These are phyloP conservation scores for Lactuca sativa DNA, from an alignment of 129 eudicot species.

Conservation along the genomic window DNA sequence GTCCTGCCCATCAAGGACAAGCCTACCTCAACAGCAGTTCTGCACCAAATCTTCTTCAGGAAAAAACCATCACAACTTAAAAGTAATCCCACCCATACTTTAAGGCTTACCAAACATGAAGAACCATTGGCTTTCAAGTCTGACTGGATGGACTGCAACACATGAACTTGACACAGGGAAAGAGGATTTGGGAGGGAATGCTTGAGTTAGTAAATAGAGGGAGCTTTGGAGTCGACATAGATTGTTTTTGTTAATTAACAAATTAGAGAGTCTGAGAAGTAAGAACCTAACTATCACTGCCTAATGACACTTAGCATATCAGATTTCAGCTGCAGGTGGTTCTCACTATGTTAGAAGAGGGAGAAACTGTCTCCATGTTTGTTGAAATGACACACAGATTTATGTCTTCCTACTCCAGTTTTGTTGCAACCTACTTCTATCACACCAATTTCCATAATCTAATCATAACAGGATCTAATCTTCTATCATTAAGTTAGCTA, in stretches of 20 bases:
- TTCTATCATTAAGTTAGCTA: not conserved
- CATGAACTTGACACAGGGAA: slow-evolving; percentile 9
- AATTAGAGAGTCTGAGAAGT: not conserved
- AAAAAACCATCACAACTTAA: slow-evolving; percentile 10
- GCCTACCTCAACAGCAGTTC: slow-evolving; percentile 56
- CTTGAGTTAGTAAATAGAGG: slow-evolving; percentile 17
- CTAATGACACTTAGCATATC: slow-evolving; percentile 10
- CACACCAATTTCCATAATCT: slow-evolving; percentile 11
- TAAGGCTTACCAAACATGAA: slow-evolving; percentile 15
- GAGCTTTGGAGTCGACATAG: not conserved
- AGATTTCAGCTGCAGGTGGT: slow-evolving; percentile 3
- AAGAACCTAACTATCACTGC: slow-evolving; percentile 2
- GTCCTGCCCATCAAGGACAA: slow-evolving; percentile 50
- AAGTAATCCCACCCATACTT: slow-evolving; percentile 18
- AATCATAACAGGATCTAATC: slow-evolving; percentile 14
- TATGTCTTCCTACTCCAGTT: not conserved
- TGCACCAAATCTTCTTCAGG: slow-evolving; percentile 39
- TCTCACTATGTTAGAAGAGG: slow-evolving; percentile 1
- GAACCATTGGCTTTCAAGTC: slow-evolving; percentile 17
- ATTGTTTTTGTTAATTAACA: slow-evolving; percentile 9
- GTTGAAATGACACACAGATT: too few species aligned
- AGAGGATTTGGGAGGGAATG: not conserved
- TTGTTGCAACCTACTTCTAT: slow-evolving; percentile 13
- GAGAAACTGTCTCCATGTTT: slow-evolving; percentile 1
- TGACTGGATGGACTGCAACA: slow-evolving; percentile 25